phyloP scores from a whole-genome alignment of 2,329 filamentous ascomycete genomes.

The Fusarium agapanthi region DNA sequence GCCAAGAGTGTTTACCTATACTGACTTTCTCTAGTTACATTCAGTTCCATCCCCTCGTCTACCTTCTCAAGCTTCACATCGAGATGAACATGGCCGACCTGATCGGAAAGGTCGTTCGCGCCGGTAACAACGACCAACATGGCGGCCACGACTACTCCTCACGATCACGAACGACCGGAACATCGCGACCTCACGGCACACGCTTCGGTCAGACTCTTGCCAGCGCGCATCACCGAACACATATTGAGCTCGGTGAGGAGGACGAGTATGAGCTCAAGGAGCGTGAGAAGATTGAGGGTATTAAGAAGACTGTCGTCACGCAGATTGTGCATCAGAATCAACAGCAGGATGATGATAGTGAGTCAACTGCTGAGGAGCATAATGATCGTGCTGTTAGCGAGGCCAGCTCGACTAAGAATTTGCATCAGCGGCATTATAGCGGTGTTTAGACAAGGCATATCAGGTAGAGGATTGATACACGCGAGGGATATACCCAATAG shows the following conservation, averaged over 20 bases:
- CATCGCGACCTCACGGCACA: slow-evolving; percentile 13
- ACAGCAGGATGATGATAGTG: slow-evolving; percentile 19
- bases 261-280: slow-evolving; percentile 38
- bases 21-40: slow-evolving; percentile 29
- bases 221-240: slow-evolving; percentile 33
- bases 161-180: slow-evolving; percentile 23
- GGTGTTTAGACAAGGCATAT: background rate
- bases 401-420: slow-evolving; percentile 38
- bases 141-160: slow-evolving; percentile 32
- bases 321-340: slow-evolving; percentile 17
- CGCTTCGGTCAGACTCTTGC: slow-evolving; percentile 31
- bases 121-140: slow-evolving; percentile 30
- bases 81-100: slow-evolving; percentile 45
- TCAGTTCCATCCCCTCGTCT: slow-evolving; percentile 43
- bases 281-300: slow-evolving; percentile 38
- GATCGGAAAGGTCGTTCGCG: slow-evolving; percentile 41
- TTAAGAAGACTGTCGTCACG: slow-evolving; percentile 40
- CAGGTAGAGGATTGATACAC: background rate
- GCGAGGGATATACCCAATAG: background rate
- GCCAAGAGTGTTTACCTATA: background rate
- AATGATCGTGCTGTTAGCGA: slow-evolving; percentile 38
- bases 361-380: slow-evolving; percentile 27
- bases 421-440: slow-evolving; percentile 23
- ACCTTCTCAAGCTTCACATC: slow-evolving; percentile 42
- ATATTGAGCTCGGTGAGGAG: slow-evolving; percentile 42